phyloP scores from a whole-genome alignment of 2,329 filamentous ascomycete genomes.

The Penicillium digitatum region DNA sequence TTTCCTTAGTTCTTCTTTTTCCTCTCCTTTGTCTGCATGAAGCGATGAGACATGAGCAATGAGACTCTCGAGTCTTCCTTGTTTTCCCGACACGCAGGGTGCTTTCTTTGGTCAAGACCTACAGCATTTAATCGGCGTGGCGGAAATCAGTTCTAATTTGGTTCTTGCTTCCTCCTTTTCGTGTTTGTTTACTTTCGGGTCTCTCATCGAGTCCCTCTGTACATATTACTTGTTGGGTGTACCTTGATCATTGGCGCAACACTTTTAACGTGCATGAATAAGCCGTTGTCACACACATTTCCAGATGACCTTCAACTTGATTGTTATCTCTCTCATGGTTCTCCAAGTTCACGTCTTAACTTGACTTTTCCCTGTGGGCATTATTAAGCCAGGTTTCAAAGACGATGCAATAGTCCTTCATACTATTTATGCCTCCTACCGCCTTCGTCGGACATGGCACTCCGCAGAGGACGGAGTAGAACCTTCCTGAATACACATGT shows the following conservation, averaged over 20 bases:
- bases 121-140: slow-evolving; percentile 27
- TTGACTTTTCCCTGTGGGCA: slow-evolving; percentile 1
- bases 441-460: no score
- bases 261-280: slow-evolving; percentile 2
- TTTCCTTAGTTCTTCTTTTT: slow-evolving; percentile 18
- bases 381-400: background rate
- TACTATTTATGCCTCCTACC: no score
- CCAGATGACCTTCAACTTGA: background rate
- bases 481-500: no score
- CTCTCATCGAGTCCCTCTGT: slow-evolving; percentile 2
- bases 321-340: background rate
- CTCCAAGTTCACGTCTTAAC: background rate
- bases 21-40: slow-evolving; percentile 21
- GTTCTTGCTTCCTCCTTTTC: slow-evolving; percentile 5
- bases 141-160: slow-evolving; percentile 3
- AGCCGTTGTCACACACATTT: background rate
- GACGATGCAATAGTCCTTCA: no score
- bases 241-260: slow-evolving; percentile 2
- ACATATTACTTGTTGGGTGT: slow-evolving; percentile 6
- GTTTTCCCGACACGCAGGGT: slow-evolving; percentile 5
- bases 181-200: slow-evolving; percentile 7
- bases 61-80: slow-evolving; percentile 17
- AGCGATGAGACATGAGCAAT: slow-evolving; percentile 27
- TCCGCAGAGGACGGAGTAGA: no score
- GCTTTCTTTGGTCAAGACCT: slow-evolving; percentile 16